These are phyloP conservation scores for Pinus taeda DNA, from an alignment of 75 land plant genomes.

Conservation along the genomic window DNA sequence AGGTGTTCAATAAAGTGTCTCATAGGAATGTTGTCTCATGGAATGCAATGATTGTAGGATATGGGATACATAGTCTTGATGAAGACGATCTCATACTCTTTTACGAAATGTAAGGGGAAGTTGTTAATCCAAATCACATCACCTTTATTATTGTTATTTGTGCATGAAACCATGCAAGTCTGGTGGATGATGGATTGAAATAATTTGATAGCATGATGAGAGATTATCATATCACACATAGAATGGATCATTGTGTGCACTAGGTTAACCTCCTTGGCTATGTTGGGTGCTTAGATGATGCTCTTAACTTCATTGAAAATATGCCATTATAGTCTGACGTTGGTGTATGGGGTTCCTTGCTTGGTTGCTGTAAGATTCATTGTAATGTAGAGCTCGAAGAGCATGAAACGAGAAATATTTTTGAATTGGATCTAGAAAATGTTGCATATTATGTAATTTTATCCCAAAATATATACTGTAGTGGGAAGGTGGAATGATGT, in stretches of 20 bases:
- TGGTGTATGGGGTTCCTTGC: too few species aligned
- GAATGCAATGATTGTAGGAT: conserved; percentile 20
- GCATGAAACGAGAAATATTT: not conserved
- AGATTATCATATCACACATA: not conserved
- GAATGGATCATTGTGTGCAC: not conserved
- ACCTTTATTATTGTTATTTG: conserved; percentile 11
- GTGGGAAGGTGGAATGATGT: conserved; percentile 28
- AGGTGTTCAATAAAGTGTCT: too few species aligned
- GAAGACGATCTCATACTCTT: conserved; percentile 15
- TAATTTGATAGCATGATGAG: conserved; percentile 6
- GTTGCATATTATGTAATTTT: conserved; percentile 20
- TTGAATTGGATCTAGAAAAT: conserved; percentile 32
- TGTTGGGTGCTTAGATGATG: too few species aligned
- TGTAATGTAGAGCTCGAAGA: not conserved
- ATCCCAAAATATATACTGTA: conserved; percentile 31
- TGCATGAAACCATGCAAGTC: conserved; percentile 16
- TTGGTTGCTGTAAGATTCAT: too few species aligned
- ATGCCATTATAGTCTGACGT: too few species aligned
- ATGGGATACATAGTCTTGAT: conserved; percentile 12
- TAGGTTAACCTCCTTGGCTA: not conserved
- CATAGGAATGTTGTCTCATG: too few species aligned
- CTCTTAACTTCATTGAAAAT: too few species aligned
- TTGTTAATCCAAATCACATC: too few species aligned
- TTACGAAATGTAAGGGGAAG: not conserved
- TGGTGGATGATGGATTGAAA: not conserved